Percentiles rank a stretch among this genome's conserved stretches.
These are phyloP conservation scores for Fusarium sp. DNA, from an alignment of 2,329 filamentous ascomycete species.

Conservation along the genomic window DNA sequence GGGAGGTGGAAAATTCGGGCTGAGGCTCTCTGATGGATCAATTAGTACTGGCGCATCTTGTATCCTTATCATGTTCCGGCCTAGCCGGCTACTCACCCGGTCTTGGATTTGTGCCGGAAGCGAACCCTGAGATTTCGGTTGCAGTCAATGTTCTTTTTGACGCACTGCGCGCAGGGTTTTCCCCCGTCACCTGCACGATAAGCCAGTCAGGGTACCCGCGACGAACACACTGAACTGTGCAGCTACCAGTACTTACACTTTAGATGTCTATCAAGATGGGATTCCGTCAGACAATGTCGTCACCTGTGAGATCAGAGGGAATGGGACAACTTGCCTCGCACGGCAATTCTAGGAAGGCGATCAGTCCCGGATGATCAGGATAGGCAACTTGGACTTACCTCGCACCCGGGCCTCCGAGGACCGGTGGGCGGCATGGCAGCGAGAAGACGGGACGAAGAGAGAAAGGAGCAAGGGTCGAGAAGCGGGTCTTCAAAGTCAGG, in stretches of 20 bases:
- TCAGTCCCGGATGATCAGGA: background rate
- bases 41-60: background rate
- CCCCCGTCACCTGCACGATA: conserved; percentile 24
- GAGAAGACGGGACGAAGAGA: background rate
- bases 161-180: conserved; percentile 32
- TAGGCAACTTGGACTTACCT: conserved; percentile 14
- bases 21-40: conserved; percentile 15
- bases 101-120: conserved; percentile 24
- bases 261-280: conserved; percentile 16
- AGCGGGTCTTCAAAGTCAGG: conserved; percentile 14
- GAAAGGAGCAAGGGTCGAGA: background rate
- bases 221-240: background rate
- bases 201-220: background rate
- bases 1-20: conserved; percentile 25
- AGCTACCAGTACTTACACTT: conserved; percentile 23
- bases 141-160: conserved; percentile 30
- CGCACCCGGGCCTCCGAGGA: conserved; percentile 29
- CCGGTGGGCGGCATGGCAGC: conserved; percentile 27
- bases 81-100: conserved; percentile 17
- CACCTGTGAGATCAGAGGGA: background rate
- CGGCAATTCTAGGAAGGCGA: conserved; percentile 31
- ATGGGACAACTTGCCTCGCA: conserved; percentile 25
- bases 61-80: background rate
- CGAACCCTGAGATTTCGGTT: conserved; percentile 28
- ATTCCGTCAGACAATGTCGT: background rate